These are phyloP conservation scores for Solanum tacnaense DNA, from an alignment of 257 asterid species.

Conservation along the genomic window DNA sequence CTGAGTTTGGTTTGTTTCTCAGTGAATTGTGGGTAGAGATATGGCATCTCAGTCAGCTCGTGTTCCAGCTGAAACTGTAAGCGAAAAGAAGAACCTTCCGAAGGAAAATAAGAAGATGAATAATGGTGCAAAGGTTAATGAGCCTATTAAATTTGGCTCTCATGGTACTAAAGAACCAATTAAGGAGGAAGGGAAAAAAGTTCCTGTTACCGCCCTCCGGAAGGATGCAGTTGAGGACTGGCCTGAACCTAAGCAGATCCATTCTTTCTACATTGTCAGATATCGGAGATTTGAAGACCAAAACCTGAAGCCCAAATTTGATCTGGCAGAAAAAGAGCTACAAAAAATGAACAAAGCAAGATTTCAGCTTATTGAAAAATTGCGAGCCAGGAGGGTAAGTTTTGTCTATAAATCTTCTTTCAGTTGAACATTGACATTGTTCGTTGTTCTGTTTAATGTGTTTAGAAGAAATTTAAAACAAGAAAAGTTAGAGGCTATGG, in stretches of 20 bases:
- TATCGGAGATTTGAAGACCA: conserved; percentile 60
- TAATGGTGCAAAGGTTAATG: conserved; percentile 3
- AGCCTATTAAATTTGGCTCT: conserved; percentile 30
- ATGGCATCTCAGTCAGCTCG: conserved; percentile 29
- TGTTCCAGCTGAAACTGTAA: conserved; percentile 15
- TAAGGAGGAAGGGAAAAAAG: conserved; percentile 29
- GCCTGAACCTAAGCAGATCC: conserved; percentile 70
- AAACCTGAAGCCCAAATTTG: conserved; percentile 54
- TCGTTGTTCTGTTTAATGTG: background rate
- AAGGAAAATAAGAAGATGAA: conserved; percentile 15
- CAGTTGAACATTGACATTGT: background rate
- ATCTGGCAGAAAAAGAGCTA: conserved; percentile 61
- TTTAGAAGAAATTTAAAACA: background rate
- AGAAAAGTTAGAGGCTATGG: background rate
- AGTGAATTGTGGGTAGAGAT: conserved; percentile 44
- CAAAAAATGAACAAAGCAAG: conserved; percentile 62
- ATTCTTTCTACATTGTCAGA: conserved; percentile 45
- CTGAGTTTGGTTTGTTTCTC: too few species aligned
- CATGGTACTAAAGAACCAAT: conserved; percentile 24
- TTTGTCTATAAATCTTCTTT: background rate
- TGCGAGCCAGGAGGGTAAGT: conserved; percentile 56
- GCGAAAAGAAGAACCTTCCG: conserved; percentile 9
- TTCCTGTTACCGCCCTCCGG: conserved; percentile 37
- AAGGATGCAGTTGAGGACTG: conserved; percentile 83
- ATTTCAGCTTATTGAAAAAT: conserved; percentile 46